These are phyloP conservation scores for Kondoa malvinella DNA, from an alignment of 768 basidiomycete species.

Conservation along the genomic window DNA sequence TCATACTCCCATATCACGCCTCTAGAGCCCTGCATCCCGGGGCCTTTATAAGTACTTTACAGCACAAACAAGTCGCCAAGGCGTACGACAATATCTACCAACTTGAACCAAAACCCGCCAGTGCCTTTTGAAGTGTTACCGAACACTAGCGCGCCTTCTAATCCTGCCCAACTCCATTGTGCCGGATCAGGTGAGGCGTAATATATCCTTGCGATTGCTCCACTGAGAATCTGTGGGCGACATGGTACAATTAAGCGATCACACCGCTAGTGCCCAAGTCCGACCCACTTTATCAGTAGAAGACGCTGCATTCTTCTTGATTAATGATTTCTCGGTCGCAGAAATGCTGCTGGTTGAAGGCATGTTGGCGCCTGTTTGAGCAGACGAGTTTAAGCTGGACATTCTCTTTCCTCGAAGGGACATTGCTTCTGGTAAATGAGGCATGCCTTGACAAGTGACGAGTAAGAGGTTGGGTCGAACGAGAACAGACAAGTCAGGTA, in stretches of 20 bases:
- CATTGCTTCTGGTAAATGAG: background rate
- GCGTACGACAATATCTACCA: constrained; percentile 53
- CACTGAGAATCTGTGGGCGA: constrained; percentile 42
- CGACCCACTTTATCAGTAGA: constrained; percentile 42
- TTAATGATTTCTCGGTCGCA: constrained; percentile 56
- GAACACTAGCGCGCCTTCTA: constrained; percentile 70
- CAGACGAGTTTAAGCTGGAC: too few species aligned
- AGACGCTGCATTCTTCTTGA: constrained; percentile 40
- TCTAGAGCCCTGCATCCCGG: constrained; percentile 52
- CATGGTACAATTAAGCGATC: background rate
- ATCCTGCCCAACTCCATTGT: constrained; percentile 71
- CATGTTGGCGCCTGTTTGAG: constrained; percentile 37
- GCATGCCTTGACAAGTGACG: too few species aligned
- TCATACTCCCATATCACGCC: constrained; percentile 90
- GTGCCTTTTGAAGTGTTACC: constrained; percentile 43
- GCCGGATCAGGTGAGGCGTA: constrained; percentile 61
- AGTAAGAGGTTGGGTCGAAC: too few species aligned
- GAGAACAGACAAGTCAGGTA: too few species aligned
- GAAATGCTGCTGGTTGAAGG: constrained; percentile 54
- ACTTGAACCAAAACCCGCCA: constrained; percentile 47
- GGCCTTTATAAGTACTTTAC: background rate
- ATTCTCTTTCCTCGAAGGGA: background rate
- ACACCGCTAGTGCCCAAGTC: background rate
- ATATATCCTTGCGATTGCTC: constrained; percentile 75
- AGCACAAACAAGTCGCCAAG: background rate